Evolutionary conservation across 2,329 filamentous ascomycete species (phyloP).

Genomic region (Botrytis tulipae): DNA sequence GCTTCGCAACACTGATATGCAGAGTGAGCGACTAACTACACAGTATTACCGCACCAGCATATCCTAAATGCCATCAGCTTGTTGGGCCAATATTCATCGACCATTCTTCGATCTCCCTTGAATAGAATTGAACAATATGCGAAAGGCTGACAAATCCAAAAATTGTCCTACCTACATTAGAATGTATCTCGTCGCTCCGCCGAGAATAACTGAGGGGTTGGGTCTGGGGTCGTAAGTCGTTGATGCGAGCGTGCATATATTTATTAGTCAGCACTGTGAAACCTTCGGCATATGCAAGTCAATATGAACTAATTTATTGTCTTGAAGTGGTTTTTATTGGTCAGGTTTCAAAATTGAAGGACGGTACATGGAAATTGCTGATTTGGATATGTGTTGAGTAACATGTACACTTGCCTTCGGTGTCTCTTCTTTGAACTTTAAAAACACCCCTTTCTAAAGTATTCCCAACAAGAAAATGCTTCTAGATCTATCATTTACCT

Average conservation of each 20-base stretch:
- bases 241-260: not conserved
- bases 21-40: not conserved
- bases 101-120: not conserved
- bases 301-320: not conserved
- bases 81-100: not conserved
- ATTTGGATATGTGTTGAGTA: not conserved
- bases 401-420: not conserved
- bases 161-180: not conserved
- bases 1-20: not conserved
- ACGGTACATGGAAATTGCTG: not conserved
- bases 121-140: not conserved
- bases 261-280: conserved; percentile 3
- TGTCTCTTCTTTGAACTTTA: not conserved
- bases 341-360: not conserved
- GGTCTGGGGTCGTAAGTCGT: not conserved
- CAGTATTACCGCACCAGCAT: not conserved
- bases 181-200: not conserved
- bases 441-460: not conserved
- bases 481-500: not conserved
- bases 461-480: not conserved
- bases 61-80: not conserved
- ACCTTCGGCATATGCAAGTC: not conserved
- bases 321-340: not conserved
- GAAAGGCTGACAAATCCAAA: not conserved
- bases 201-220: not conserved